Conservation (phyloP, 2,329 filamentous ascomycete species). For the Dactylellina cionopaga region DNA sequence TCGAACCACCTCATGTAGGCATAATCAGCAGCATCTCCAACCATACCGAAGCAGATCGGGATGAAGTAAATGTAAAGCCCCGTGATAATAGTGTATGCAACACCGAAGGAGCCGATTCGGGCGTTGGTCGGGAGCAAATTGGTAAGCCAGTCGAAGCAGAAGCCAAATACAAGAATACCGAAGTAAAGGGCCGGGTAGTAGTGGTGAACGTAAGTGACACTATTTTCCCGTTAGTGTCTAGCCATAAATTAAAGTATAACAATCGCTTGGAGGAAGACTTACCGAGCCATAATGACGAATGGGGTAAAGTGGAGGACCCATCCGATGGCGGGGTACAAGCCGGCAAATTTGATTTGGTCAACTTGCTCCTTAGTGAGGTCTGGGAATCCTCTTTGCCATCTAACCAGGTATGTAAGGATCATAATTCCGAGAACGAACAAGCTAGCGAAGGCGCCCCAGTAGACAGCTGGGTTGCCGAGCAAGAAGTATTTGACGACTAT, state of each 20-base stretch:
- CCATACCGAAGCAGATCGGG: constrained; percentile 96
- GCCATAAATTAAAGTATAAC: background rate
- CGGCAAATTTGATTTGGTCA: constrained; percentile 93
- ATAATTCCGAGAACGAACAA: constrained; percentile 78
- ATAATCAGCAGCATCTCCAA: constrained; percentile 83
- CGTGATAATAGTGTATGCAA: constrained; percentile 78
- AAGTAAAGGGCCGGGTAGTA: constrained; percentile 99
- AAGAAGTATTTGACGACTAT: constrained; percentile 85
- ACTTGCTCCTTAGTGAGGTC: constrained; percentile 83
- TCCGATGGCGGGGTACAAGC: constrained; percentile 87
- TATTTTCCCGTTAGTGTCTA: constrained; percentile 28
- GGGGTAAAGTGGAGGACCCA: constrained; percentile 98
- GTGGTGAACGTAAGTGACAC: constrained; percentile 98
- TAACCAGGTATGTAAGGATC: constrained; percentile 83
- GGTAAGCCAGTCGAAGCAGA: constrained; percentile 76
- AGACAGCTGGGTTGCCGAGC: constrained; percentile 93
- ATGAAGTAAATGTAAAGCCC: constrained; percentile 90
- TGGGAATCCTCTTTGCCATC: constrained; percentile 93
- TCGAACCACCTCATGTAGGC: constrained; percentile 93
- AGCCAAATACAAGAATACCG: constrained; percentile 87
- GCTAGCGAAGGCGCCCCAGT: constrained; percentile 89
- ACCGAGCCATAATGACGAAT: constrained; percentile 87
- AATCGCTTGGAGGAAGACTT: background rate
- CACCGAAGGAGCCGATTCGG: constrained; percentile 75
- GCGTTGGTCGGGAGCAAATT: constrained; percentile 63